Evolutionary conservation across 1,139 yeast species (phyloP).

Genomic region (Protomyces inundatus): DNA sequence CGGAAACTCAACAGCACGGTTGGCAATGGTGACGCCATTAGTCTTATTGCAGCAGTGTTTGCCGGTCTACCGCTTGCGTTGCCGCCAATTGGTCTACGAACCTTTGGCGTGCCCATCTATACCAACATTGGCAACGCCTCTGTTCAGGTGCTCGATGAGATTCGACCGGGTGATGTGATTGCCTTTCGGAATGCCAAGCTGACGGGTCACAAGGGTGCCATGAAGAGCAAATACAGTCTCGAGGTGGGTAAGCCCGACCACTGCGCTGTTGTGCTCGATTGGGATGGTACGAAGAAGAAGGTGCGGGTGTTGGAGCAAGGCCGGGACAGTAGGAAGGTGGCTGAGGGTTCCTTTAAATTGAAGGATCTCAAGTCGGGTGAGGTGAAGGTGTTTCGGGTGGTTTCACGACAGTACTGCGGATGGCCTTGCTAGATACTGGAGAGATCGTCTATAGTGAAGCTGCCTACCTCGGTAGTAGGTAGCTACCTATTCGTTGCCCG

Average conservation of each 20-base stretch:
- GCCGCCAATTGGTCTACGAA: constrained; percentile 57
- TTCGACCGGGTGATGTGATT: constrained; percentile 77
- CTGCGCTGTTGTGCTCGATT: constrained; percentile 55
- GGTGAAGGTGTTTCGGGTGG: constrained; percentile 67
- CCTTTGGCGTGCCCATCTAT: constrained; percentile 70
- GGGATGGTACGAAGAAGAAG: constrained; percentile 69
- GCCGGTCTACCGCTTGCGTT: constrained; percentile 41
- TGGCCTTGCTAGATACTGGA: constrained; percentile 42
- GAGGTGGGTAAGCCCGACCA: constrained; percentile 49
- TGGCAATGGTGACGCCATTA: constrained; percentile 37
- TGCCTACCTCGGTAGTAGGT: too few species aligned
- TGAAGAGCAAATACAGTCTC: constrained; percentile 46
- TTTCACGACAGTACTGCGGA: constrained; percentile 57
- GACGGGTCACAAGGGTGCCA: constrained; percentile 56
- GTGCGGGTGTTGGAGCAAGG: constrained; percentile 61
- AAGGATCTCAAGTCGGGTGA: constrained; percentile 74
- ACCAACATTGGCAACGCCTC: constrained; percentile 56
- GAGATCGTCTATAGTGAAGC: too few species aligned
- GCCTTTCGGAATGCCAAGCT: constrained; percentile 72
- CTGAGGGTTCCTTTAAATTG: constrained; percentile 58
- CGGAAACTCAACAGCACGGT: constrained; percentile 33
- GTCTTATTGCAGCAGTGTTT: constrained; percentile 38
- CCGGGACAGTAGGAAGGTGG: constrained; percentile 48
- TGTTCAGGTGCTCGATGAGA: constrained; percentile 55
- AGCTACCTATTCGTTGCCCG: too few species aligned